Base-by-base conservation (phyloP, 345 rosid genomes). In the Noccaea bulbosa region DNA sequence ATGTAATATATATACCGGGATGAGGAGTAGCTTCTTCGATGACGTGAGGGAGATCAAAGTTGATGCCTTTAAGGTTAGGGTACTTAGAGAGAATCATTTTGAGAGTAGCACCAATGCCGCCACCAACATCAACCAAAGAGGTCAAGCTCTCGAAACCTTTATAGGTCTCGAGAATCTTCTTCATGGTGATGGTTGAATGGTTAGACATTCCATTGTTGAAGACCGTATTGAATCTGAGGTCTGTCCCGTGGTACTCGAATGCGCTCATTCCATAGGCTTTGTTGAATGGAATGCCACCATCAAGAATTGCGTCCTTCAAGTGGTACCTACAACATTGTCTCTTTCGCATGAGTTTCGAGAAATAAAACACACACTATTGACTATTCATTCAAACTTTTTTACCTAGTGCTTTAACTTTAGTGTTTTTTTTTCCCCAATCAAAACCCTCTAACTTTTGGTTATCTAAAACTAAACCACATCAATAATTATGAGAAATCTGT, bases 61-160 rank as follows among this genome's bases (percentile, higher is more conserved):
- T 90, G 60, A 90, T 87, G 65, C 96, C 97, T 72, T 87, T 88
- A 5, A 90, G 82, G 0, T 84, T 67, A 11, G 96, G 93, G 74
- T 87, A 73, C 70, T 84, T 86, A 17, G 94, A 78, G 60, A 90
- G 69, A 44, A 90, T 93, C 85, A 86, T 78, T 67, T 68, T 76
- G 38, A 90, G 78, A 7, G 88, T 78, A 55, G 93, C 88, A 8
- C 98, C 97, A 35, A 75, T 87, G 57, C 97, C 96, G 14, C 98
- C 94, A 20, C 98, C 96, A 9, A 93, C 98, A 75, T 93, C 97
- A 3, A 90, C 97, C 65, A 93, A 45, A 0, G 94, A 82, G 7
- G 62, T 57, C 24, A 90, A 83, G 6, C 86, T 82, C 40, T 88
- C 86, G 9, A 88, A 93, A 38, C 97, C 98, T 2, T 73, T 80